Evolutionary conservation across 2,329 filamentous ascomycete species (phyloP).

Genomic region (Fusarium chaquense): DNA sequence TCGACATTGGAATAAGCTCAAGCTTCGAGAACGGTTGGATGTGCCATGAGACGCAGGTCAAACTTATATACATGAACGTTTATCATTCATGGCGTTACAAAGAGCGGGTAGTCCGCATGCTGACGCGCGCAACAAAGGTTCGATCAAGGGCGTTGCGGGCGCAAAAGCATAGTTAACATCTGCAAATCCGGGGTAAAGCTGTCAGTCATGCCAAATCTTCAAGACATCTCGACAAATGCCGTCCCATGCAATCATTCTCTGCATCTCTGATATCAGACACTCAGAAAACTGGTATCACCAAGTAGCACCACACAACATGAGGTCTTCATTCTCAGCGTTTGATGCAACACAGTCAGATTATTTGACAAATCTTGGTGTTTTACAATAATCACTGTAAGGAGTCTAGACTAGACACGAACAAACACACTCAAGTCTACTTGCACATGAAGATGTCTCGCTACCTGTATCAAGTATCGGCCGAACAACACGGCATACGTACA

Average conservation of each 20-base stretch:
- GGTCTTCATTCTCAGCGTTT: background rate
- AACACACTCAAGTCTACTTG: background rate
- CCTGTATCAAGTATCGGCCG: conserved; percentile 22
- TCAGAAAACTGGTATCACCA: background rate
- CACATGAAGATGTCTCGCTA: background rate
- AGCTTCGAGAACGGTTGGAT: conserved; percentile 6
- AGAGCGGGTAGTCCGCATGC: conserved; percentile 47
- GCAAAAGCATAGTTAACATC: conserved; percentile 38
- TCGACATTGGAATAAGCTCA: conserved; percentile 31
- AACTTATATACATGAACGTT: conserved; percentile 45
- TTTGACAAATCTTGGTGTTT: background rate
- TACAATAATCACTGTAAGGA: background rate
- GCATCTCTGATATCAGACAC: background rate
- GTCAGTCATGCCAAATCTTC: conserved; percentile 12
- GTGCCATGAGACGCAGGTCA: conserved; percentile 36
- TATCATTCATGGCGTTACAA: conserved; percentile 24
- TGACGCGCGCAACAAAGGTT: conserved; percentile 48
- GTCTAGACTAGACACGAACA: background rate
- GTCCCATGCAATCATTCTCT: background rate
- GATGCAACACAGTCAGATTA: background rate
- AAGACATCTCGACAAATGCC: background rate
- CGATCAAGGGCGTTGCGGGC: conserved; percentile 49
- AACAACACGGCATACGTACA: conserved; percentile 10
- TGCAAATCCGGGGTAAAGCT: conserved; percentile 28
- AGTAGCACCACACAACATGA: background rate